Evolutionary conservation across 257 asterid species (phyloP).

Genomic region (Nicotiana obtusifolia): DNA sequence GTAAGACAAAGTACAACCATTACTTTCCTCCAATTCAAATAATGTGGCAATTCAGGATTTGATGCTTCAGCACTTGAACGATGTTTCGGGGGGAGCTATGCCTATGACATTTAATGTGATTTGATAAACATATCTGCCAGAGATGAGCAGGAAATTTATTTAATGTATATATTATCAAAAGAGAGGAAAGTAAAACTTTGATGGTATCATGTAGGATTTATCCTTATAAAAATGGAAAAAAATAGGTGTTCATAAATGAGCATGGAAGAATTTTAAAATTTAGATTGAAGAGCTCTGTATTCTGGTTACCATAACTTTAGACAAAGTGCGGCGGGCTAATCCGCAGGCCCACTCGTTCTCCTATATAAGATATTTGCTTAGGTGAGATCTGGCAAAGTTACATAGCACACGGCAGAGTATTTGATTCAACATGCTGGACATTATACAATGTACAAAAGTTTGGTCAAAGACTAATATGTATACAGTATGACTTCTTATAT

Average conservation of each 20-base stretch:
- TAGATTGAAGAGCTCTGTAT: neutral
- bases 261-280: neutral
- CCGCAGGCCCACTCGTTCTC: neutral
- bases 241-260: neutral
- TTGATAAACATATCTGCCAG: neutral
- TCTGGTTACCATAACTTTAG: neutral
- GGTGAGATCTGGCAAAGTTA: neutral
- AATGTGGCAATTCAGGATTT: neutral
- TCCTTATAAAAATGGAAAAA: neutral
- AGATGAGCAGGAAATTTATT: neutral
- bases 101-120: neutral
- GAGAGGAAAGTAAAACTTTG: neutral
- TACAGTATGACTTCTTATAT: neutral
- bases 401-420: neutral
- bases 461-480: neutral
- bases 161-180: neutral
- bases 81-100: neutral
- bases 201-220: neutral
- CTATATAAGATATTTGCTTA: neutral
- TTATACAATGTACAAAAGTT: neutral
- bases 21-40: neutral
- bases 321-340: neutral
- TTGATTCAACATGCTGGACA: neutral
- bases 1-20: neutral
- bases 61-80: neutral